These are phyloP conservation scores for Pseudopyrenochaeta lycopersici DNA, from an alignment of 2,329 filamentous ascomycete species.

Conservation along the genomic window DNA sequence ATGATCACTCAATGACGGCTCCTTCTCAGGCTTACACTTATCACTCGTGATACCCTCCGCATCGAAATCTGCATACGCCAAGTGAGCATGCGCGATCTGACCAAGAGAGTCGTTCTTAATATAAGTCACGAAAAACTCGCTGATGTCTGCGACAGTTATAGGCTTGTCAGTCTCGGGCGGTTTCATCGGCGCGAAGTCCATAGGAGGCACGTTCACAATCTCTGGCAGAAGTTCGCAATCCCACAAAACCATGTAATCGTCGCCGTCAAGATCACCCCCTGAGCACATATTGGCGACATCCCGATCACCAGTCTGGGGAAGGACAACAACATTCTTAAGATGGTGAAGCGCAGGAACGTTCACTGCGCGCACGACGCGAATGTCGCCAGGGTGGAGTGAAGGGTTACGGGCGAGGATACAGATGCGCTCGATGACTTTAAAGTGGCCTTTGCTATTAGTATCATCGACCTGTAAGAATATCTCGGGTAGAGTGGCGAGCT, in stretches of 20 bases:
- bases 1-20: no score
- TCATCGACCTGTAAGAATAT: conserved; percentile 87
- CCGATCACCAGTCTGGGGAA: conserved; percentile 82
- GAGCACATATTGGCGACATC: conserved; percentile 95
- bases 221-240: conserved; percentile 72
- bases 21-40: not conserved
- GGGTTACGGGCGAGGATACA: conserved; percentile 92
- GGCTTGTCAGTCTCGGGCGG: conserved; percentile 66
- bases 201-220: conserved; percentile 76
- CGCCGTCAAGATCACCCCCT: conserved; percentile 93
- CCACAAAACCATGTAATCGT: conserved; percentile 96
- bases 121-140: conserved; percentile 86
- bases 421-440: conserved; percentile 74
- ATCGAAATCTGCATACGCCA: conserved; percentile 76
- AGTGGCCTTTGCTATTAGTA: conserved; percentile 61
- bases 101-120: conserved; percentile 90
- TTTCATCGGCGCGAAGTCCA: conserved; percentile 74
- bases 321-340: conserved; percentile 84
- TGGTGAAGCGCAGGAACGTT: conserved; percentile 77
- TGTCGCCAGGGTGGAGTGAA: conserved; percentile 90
- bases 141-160: conserved; percentile 77
- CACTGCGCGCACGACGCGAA: conserved; percentile 86
- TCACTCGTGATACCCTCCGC: conserved; percentile 65
- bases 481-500: conserved; percentile 68
- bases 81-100: conserved; percentile 81